Evolutionary conservation across 768 basidiomycete genomes (phyloP).

Genomic region (Tylopilus sp.): DNA sequence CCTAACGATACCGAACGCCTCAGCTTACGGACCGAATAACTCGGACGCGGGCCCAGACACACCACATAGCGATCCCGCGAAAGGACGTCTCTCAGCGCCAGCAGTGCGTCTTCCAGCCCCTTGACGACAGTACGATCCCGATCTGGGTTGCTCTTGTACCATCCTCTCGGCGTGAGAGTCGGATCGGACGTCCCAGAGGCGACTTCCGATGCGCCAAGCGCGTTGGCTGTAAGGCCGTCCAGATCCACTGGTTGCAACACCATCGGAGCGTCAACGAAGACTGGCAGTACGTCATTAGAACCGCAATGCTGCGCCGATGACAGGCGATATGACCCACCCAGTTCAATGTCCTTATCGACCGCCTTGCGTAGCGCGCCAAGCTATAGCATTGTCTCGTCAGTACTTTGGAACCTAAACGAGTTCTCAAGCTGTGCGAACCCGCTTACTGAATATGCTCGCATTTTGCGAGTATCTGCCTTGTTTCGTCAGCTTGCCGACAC

Average conservation of each 20-base stretch:
- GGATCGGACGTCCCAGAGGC: constrained; percentile 41
- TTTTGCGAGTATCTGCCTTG: constrained; percentile 66
- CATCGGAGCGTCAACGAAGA: constrained; percentile 71
- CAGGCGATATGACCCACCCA: constrained; percentile 41
- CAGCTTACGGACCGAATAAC: background rate
- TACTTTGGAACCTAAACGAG: background rate
- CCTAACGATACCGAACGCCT: constrained; percentile 39
- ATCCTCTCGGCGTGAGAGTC: constrained; percentile 56
- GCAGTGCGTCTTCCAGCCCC: constrained; percentile 60
- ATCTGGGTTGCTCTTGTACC: constrained; percentile 63
- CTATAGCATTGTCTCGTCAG: constrained; percentile 32
- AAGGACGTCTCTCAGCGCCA: constrained; percentile 53
- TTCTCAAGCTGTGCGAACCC: constrained; percentile 41
- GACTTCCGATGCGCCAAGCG: constrained; percentile 40
- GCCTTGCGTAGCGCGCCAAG: constrained; percentile 72
- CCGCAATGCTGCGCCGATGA: too few relatives aligned
- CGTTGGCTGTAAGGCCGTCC: constrained; percentile 24
- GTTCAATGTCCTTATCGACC: constrained; percentile 59
- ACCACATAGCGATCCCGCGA: constrained; percentile 64
- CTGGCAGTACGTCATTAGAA: constrained; percentile 32
- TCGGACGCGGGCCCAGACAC: constrained; percentile 15
- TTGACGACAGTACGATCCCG: constrained; percentile 47
- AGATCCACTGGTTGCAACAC: constrained; percentile 67
- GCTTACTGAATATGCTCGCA: constrained; percentile 64
- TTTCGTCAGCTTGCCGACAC: background rate